These are phyloP conservation scores for Mycena pura DNA, from an alignment of 768 basidiomycete genomes.

Conservation along the genomic window DNA sequence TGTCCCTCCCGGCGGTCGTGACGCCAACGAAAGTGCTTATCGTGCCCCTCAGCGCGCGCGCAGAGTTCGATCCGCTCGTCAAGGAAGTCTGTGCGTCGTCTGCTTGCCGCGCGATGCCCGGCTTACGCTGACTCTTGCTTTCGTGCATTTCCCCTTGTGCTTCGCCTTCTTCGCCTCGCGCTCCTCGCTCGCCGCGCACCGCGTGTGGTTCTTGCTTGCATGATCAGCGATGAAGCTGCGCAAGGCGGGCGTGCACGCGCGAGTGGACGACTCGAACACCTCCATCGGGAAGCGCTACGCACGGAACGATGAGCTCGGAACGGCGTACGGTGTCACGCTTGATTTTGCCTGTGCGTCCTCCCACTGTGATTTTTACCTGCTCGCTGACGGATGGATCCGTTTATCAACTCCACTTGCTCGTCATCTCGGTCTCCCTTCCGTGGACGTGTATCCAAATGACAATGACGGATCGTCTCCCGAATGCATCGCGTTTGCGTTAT, in stretches of 20 bases:
- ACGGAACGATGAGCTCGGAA: constrained; percentile 97
- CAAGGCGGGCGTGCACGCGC: constrained; percentile 85
- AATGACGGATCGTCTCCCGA: no score
- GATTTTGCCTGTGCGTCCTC: constrained; percentile 80
- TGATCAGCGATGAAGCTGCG: no score
- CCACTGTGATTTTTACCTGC: constrained; percentile 2
- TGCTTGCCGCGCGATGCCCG: not conserved
- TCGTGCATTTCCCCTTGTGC: constrained; percentile 10
- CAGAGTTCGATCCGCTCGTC: constrained; percentile 84
- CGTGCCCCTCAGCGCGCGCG: constrained; percentile 88
- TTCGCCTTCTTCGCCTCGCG: not conserved
- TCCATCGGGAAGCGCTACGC: constrained; percentile 98
- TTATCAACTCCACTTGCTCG: no score
- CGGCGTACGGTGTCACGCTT: constrained; percentile 94
- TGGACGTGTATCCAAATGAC: no score
- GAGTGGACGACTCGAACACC: constrained; percentile 95
- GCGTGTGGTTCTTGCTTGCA: no score
- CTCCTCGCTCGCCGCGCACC: constrained; percentile 61
- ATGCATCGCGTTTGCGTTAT: no score
- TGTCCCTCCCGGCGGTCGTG: constrained; percentile 87
- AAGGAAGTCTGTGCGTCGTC: constrained; percentile 81
- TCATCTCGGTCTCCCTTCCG: no score
- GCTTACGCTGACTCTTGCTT: constrained; percentile 10
- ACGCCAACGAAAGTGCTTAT: constrained; percentile 98
- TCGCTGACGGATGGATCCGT: constrained; percentile 8